Conservation (phyloP, 495 filamentous ascomycete genomes). For the Aspergillus wentii region DNA sequence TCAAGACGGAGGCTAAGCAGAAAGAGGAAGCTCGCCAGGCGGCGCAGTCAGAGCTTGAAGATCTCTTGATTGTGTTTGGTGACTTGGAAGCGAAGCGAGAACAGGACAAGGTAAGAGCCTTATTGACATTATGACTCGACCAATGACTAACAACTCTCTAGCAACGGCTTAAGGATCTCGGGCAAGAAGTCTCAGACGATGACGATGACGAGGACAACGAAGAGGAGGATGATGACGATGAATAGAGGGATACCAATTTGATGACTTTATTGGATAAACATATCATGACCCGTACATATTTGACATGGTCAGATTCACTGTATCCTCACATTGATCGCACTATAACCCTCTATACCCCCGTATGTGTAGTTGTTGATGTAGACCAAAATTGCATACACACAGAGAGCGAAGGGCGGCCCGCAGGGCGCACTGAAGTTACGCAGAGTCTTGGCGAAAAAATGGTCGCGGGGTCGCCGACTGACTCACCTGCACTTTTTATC, state of each 20-base stretch:
- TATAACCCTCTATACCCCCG: too few relatives aligned
- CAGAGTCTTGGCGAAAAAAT: too few relatives aligned
- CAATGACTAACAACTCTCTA: conserved; percentile 24
- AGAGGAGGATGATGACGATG: conserved; percentile 55
- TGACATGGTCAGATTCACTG: too few relatives aligned
- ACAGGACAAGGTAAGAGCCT: conserved; percentile 66
- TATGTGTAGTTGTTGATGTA: too few relatives aligned
- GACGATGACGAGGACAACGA: conserved; percentile 70
- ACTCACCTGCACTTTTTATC: too few relatives aligned
- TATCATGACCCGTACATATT: too few relatives aligned
- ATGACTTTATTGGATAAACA: too few relatives aligned
- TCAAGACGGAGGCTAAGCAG: conserved; percentile 26
- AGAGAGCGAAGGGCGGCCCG: too few relatives aligned
- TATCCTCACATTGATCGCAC: too few relatives aligned
- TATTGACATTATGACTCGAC: not conserved
- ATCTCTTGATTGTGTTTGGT: conserved; percentile 81
- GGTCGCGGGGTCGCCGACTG: too few relatives aligned
- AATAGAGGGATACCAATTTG: conserved; percentile 34
- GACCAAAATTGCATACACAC: too few relatives aligned
- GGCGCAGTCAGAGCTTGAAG: conserved; percentile 71
- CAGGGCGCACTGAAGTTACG: too few relatives aligned
- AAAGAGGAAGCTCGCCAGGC: conserved; percentile 63
- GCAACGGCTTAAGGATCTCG: conserved; percentile 70
- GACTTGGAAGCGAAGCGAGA: conserved; percentile 82
- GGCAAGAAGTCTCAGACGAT: conserved; percentile 70